Percentiles rank a stretch among this genome's conserved stretches.
Evolutionary conservation across 352 stramenopile species (phyloP).

Genomic region (Albugo laibachii): DNA sequence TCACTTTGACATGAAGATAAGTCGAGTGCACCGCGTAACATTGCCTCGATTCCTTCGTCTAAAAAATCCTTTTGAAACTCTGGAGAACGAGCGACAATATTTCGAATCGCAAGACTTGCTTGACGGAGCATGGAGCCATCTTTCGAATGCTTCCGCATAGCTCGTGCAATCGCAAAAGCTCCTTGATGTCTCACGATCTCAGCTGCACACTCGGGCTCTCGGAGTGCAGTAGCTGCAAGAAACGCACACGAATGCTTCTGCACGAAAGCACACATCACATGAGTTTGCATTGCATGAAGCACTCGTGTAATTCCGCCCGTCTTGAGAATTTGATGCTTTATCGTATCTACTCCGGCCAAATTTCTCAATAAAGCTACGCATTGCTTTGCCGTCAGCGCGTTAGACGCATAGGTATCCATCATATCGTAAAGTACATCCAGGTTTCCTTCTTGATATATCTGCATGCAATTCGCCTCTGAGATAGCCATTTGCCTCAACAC

Average conservation of each 20-base stretch:
- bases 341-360: conserved; percentile 41
- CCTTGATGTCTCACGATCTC: conserved; percentile 28
- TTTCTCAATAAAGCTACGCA: conserved; percentile 55
- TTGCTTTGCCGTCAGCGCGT: conserved; percentile 26
- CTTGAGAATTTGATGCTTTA: conserved; percentile 41
- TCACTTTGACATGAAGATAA: conserved; percentile 52
- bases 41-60: conserved; percentile 35
- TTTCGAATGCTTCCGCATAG: conserved; percentile 34
- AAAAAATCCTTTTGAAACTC: conserved; percentile 38
- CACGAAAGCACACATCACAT: conserved; percentile 25
- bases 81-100: conserved; percentile 42
- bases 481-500: conserved; percentile 62
- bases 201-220: conserved; percentile 26
- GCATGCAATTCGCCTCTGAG: conserved; percentile 52
- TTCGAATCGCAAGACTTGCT: conserved; percentile 58
- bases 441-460: conserved; percentile 33
- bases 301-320: conserved; percentile 28
- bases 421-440: conserved; percentile 33
- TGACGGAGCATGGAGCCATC: conserved; percentile 35
- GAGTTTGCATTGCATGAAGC: conserved; percentile 29
- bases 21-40: conserved; percentile 37
- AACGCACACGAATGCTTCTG: conserved; percentile 55
- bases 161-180: conserved; percentile 19
- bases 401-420: conserved; percentile 29
- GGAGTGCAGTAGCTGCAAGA: conserved; percentile 45